Percentiles rank a stretch among this genome's conserved stretches.
Evolutionary conservation across 1,284 basidiomycete genomes (phyloP).

Genomic region (Fomitiporia mediterranea): DNA sequence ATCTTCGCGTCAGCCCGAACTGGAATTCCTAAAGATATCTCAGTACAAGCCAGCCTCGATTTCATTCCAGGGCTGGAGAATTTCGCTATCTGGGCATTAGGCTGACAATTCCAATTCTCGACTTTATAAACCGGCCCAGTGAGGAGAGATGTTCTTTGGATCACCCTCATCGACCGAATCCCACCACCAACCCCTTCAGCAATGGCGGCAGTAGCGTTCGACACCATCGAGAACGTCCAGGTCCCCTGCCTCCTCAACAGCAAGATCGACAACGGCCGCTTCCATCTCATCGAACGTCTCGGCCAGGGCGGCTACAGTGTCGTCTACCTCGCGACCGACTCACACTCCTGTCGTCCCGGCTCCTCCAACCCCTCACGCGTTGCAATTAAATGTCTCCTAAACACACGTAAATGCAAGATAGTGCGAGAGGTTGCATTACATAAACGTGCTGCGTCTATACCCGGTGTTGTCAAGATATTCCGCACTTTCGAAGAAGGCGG

Average conservation of each 20-base stretch:
- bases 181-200: neutral
- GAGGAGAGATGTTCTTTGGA: neutral
- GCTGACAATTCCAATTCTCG: neutral
- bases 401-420: neutral
- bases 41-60: too few relatives aligned
- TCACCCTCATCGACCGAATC: neutral
- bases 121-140: neutral
- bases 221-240: conserved; percentile 12
- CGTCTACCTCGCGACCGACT: conserved; percentile 48
- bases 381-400: conserved; percentile 5
- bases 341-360: neutral
- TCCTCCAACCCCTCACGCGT: neutral
- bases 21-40: too few relatives aligned
- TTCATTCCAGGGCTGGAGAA: too few relatives aligned
- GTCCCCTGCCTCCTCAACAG: conserved; percentile 16
- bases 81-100: too few relatives aligned
- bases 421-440: conserved; percentile 58
- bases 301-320: conserved; percentile 67
- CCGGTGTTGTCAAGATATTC: conserved; percentile 55
- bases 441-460: conserved; percentile 50
- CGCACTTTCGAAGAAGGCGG: conserved; percentile 52
- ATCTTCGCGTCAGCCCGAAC: too few relatives aligned
- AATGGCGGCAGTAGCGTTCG: neutral
- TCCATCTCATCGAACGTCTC: conserved; percentile 47
- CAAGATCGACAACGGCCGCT: conserved; percentile 34